Conservation (phyloP, 1,284 basidiomycete genomes). For the Heterobasidion occidentale region DNA sequence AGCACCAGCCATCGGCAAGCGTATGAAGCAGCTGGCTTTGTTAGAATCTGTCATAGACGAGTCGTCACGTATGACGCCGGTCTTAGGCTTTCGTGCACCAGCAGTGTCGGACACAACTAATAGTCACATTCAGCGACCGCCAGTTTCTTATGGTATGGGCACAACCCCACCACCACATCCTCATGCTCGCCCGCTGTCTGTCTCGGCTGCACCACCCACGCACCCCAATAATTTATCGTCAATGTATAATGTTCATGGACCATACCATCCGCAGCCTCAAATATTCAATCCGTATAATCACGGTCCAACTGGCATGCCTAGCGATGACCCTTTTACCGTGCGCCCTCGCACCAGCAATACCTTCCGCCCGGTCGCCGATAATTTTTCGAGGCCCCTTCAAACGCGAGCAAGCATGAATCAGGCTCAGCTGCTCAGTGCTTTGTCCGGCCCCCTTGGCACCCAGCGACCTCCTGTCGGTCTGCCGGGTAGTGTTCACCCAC, state of each 20-base stretch:
- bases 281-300: conserved; percentile 8
- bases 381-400: conserved; percentile 16
- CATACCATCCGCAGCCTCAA: conserved; percentile 9
- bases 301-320: conserved; percentile 7
- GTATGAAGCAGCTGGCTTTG: conserved; percentile 62
- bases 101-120: conserved; percentile 13
- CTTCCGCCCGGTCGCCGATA: conserved; percentile 32
- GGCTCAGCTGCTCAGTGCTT: conserved; percentile 37
- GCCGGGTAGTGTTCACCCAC: conserved; percentile 6
- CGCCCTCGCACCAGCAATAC: conserved; percentile 56
- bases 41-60: conserved; percentile 70
- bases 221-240: conserved; percentile 12
- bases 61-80: conserved; percentile 52
- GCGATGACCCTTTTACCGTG: conserved; percentile 41
- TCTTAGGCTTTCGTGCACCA: conserved; percentile 25
- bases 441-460: conserved; percentile 15
- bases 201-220: conserved; percentile 14
- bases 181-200: conserved; percentile 11
- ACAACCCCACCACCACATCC: conserved; percentile 7
- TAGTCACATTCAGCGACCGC: conserved; percentile 7
- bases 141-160: conserved; percentile 2
- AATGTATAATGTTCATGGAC: conserved; percentile 13
- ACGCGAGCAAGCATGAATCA: conserved; percentile 43
- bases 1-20: conserved; percentile 41
- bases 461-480: conserved; percentile 4